Evolutionary conservation across 1,139 yeast species (phyloP).

Genomic region (Lodderomyces beijingensis): DNA sequence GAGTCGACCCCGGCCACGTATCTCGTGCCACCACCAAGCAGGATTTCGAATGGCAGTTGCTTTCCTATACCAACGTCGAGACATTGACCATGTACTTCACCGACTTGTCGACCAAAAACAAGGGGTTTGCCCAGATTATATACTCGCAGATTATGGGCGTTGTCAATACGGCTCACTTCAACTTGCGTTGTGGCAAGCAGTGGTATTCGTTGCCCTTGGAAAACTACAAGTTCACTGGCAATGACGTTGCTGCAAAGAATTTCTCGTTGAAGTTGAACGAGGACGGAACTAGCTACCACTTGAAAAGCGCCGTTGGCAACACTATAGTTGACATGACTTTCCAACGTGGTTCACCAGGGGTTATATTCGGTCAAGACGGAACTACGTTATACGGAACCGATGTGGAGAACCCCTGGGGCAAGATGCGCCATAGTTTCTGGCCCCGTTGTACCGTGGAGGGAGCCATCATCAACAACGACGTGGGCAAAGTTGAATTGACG

Average conservation of each 20-base stretch:
- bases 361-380: slow-evolving; percentile 89
- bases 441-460: slow-evolving; percentile 79
- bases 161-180: slow-evolving; percentile 91
- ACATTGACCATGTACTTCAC: slow-evolving; percentile 89
- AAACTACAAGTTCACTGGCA: neutral
- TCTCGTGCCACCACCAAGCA: slow-evolving; percentile 46
- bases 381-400: slow-evolving; percentile 82
- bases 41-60: slow-evolving; percentile 74
- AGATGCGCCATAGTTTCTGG: slow-evolving; percentile 96
- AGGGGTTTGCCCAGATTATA: slow-evolving; percentile 90
- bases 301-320: neutral
- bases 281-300: neutral
- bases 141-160: slow-evolving; percentile 89
- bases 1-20: slow-evolving; percentile 39
- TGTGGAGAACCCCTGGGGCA: slow-evolving; percentile 85
- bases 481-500: slow-evolving; percentile 29
- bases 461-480: slow-evolving; percentile 37
- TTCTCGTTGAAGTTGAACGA: slow-evolving; percentile 1
- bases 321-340: slow-evolving; percentile 1
- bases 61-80: slow-evolving; percentile 85
- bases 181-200: slow-evolving; percentile 49
- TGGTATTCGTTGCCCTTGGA: slow-evolving; percentile 1
- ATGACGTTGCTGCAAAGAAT: slow-evolving; percentile 1
- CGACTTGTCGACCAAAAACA: slow-evolving; percentile 55
- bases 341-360: slow-evolving; percentile 37